Percentiles rank a stretch among this genome's conserved stretches.
These are phyloP conservation scores for Lasiosphaeria hispida DNA, from an alignment of 495 filamentous ascomycete genomes.

Conservation along the genomic window DNA sequence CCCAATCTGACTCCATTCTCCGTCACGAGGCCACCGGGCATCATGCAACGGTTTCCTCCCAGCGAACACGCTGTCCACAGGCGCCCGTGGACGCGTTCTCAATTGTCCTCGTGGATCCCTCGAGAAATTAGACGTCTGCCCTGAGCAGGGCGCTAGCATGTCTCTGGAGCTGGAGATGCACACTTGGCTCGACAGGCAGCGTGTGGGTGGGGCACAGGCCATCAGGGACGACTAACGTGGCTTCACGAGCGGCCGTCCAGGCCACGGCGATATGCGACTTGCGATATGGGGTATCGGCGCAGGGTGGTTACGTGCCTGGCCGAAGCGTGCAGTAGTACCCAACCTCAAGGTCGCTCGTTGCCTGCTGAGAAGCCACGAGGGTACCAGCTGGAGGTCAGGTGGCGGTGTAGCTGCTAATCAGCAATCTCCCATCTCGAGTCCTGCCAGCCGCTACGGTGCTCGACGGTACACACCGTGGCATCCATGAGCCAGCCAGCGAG, in stretches of 20 bases:
- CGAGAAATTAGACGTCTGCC: constrained; percentile 3
- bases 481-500: background rate
- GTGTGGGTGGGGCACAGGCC: constrained; percentile 12
- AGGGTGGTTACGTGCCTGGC: constrained; percentile 10
- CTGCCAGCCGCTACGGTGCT: background rate
- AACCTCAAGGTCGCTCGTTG: constrained; percentile 23
- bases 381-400: constrained; percentile 17
- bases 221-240: constrained; percentile 22
- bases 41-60: constrained; percentile 7
- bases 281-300: background rate
- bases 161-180: constrained; percentile 11
- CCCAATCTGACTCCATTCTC: too few species aligned
- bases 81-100: constrained; percentile 3
- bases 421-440: background rate
- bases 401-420: constrained; percentile 31
- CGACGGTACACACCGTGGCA: background rate
- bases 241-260: constrained; percentile 23
- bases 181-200: constrained; percentile 21
- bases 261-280: background rate
- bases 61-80: constrained; percentile 2
- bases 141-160: background rate
- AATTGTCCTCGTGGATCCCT: constrained; percentile 5
- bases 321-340: constrained; percentile 30
- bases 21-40: background rate
- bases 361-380: constrained; percentile 8